A percentile compares a stretch with the other conserved stretches of the same genome.
Evolutionary conservation across 2,329 filamentous ascomycete genomes (phyloP).

Genomic region (Clarireedia sp.): DNA sequence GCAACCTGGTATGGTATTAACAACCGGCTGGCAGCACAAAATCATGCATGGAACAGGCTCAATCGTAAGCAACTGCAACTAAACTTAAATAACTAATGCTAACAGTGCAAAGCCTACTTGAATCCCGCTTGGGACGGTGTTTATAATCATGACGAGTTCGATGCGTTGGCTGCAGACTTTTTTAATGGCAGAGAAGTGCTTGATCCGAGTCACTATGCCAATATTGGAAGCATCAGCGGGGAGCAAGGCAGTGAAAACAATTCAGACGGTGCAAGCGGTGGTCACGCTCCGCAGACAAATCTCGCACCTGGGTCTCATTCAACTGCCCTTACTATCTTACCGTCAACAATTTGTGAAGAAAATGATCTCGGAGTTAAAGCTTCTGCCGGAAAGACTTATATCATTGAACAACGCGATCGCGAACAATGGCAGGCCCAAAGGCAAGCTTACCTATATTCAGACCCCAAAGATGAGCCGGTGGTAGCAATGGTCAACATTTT

Average conservation of each 20-base stretch:
- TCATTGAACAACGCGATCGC: not conserved
- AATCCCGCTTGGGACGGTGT: not conserved
- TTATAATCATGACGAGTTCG: slow-evolving; percentile 2
- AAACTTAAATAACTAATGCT: not conserved
- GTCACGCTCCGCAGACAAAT: not conserved
- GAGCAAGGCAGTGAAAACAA: too few species aligned
- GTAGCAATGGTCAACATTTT: not conserved
- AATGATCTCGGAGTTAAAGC: not conserved
- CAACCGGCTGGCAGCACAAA: not conserved
- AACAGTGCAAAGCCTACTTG: not conserved
- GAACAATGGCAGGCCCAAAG: too few species aligned
- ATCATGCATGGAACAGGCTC: not conserved
- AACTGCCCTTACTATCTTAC: not conserved
- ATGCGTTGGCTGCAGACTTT: slow-evolving; percentile 10
- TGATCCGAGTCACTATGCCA: not conserved
- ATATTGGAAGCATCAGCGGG: not conserved
- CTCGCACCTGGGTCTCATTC: not conserved
- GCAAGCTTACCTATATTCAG: too few species aligned
- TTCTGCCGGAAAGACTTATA: not conserved
- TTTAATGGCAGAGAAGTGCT: slow-evolving; percentile 10
- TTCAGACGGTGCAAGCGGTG: not conserved
- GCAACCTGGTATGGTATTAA: not conserved
- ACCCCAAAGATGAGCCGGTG: too few species aligned
- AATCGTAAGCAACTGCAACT: not conserved
- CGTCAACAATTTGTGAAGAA: not conserved